Conservation (phyloP, 352 stramenopile genomes). For the Globisporangium polare region DNA sequence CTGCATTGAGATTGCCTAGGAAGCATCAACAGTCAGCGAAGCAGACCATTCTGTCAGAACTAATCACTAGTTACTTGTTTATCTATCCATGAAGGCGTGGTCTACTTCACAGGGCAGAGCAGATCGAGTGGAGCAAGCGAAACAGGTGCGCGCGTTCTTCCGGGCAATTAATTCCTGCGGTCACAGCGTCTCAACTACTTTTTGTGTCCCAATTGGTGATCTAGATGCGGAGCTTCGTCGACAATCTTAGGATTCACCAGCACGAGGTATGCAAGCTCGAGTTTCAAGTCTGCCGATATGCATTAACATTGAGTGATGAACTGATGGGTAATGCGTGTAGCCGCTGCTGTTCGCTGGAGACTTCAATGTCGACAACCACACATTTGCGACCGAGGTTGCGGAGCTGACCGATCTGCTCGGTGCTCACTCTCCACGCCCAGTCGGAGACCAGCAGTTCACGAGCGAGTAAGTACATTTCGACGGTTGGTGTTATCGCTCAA, state of each 20-base stretch:
- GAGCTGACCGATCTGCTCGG: slow-evolving; percentile 55
- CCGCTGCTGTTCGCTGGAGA: slow-evolving; percentile 77
- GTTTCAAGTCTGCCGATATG: too few relatives aligned
- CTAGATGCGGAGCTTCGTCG: slow-evolving; percentile 62
- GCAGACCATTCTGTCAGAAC: not conserved
- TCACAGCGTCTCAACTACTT: not conserved
- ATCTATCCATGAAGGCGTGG: slow-evolving; percentile 42
- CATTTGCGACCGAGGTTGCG: slow-evolving; percentile 63
- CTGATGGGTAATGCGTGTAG: slow-evolving; percentile 16
- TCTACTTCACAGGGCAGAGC: slow-evolving; percentile 56
- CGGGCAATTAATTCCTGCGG: not conserved
- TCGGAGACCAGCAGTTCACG: slow-evolving; percentile 63
- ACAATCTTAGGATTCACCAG: slow-evolving; percentile 53
- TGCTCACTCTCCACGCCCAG: slow-evolving; percentile 35
- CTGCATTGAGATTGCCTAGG: not conserved
- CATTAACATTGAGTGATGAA: too few relatives aligned
- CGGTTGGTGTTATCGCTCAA: too few relatives aligned
- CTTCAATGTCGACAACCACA: slow-evolving; percentile 85
- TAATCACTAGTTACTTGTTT: not conserved
- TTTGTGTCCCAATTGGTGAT: not conserved
- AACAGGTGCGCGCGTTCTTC: slow-evolving; percentile 34
- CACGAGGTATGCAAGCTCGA: slow-evolving; percentile 50
- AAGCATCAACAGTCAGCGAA: too few relatives aligned
- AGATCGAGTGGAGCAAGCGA: slow-evolving; percentile 63
- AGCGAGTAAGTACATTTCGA: slow-evolving; percentile 57